Conservation (phyloP, 169 alveolate species). For the Eimeria zaria region DNA sequence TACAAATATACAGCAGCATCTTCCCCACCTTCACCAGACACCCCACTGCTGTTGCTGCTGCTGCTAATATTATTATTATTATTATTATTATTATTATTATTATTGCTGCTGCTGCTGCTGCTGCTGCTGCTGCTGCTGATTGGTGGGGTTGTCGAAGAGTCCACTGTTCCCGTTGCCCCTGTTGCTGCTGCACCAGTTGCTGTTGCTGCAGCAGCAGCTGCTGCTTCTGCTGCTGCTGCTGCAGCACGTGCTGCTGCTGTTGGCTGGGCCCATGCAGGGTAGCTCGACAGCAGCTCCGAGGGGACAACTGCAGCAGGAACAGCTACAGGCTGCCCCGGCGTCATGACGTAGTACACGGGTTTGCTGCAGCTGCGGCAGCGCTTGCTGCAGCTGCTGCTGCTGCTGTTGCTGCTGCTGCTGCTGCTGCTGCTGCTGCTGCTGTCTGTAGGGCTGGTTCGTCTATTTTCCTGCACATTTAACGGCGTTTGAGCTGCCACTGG, state of each 20-base stretch:
- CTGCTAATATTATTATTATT: not conserved
- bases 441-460: not conserved
- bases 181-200: conserved; percentile 7
- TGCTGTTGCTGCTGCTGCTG: not conserved
- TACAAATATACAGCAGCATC: no score
- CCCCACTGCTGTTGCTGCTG: not conserved
- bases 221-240: conserved; percentile 50
- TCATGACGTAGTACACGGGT: conserved; percentile 24
- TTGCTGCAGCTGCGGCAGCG: conserved; percentile 58
- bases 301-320: not conserved
- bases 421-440: no score
- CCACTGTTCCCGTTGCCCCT: no score
- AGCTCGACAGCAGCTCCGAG: conserved; percentile 11
- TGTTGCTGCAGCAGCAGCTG: not conserved
- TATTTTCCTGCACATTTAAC: not conserved
- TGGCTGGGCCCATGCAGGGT: conserved; percentile 32
- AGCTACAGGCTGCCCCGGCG: conserved; percentile 28
- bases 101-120: conserved; percentile 38
- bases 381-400: conserved; percentile 4
- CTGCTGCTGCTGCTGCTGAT: conserved; percentile 8
- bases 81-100: not conserved
- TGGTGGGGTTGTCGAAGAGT: not conserved
- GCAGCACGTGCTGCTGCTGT: conserved; percentile 18
- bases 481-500: not conserved
- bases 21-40: no score